Conservation (phyloP, 2,329 filamentous ascomycete species). For the Fusarium sacchari region DNA sequence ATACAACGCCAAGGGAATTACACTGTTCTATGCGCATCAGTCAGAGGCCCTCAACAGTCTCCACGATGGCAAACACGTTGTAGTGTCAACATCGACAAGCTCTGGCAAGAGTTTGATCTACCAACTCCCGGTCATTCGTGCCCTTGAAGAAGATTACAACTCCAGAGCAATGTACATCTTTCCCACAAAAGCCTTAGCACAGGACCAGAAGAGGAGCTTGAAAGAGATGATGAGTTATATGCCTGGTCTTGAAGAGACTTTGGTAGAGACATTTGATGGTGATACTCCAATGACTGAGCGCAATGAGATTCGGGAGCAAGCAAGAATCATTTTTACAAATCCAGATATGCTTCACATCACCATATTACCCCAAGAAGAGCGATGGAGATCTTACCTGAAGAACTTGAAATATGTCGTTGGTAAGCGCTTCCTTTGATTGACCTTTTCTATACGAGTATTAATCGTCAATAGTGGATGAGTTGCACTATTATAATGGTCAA, state of each 20-base stretch:
- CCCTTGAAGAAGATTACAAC: slow-evolving; percentile 79
- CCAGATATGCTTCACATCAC: slow-evolving; percentile 98
- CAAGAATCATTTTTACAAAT: slow-evolving; percentile 94
- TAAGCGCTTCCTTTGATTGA: slow-evolving; percentile 44
- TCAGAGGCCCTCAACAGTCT: slow-evolving; percentile 92
- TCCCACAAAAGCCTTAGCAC: slow-evolving; percentile 93
- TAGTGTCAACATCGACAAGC: slow-evolving; percentile 93
- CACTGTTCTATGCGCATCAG: slow-evolving; percentile 89
- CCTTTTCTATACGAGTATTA: neutral
- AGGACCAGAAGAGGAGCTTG: slow-evolving; percentile 90
- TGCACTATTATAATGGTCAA: slow-evolving; percentile 96
- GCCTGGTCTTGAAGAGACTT: slow-evolving; percentile 75
- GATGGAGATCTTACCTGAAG: slow-evolving; percentile 88
- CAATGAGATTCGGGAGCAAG: slow-evolving; percentile 85
- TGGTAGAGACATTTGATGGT: slow-evolving; percentile 95
- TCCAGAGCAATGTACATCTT: slow-evolving; percentile 97
- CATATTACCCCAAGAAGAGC: slow-evolving; percentile 89
- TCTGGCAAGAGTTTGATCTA: slow-evolving; percentile 99
- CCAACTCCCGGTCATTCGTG: slow-evolving; percentile 89
- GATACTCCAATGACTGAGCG: slow-evolving; percentile 87
- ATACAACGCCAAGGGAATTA: slow-evolving; percentile 91
- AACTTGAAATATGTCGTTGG: slow-evolving; percentile 89
- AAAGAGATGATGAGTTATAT: slow-evolving; percentile 86
- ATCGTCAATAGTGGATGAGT: slow-evolving; percentile 71
- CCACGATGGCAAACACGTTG: slow-evolving; percentile 83